Percentiles rank a stretch among this genome's conserved stretches.
Conservation (phyloP, 2,329 filamentous ascomycete species). For the Passalora sequoiae region DNA sequence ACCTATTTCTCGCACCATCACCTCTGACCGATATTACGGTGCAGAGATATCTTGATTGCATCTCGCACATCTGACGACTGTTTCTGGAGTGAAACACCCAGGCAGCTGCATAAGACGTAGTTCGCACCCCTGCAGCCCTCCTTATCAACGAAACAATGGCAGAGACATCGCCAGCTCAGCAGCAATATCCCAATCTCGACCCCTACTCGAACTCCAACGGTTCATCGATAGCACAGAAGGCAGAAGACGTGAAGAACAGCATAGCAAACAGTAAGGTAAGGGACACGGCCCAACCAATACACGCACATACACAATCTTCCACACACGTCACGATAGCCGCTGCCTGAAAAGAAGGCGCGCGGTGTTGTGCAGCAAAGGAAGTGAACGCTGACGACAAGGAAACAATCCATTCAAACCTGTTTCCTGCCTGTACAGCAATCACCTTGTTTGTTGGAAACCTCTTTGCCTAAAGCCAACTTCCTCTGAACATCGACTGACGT, state of each 20-base stretch:
- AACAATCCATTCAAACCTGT: neutral
- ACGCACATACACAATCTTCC: neutral
- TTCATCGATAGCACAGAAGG: constrained; percentile 2
- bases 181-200: constrained; percentile 33
- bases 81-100: too few relatives aligned
- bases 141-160: constrained; percentile 16
- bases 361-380: neutral
- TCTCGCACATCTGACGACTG: too few relatives aligned
- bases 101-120: too few relatives aligned
- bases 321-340: neutral
- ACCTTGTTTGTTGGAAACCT: neutral
- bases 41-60: too few relatives aligned
- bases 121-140: constrained; percentile 5
- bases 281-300: neutral
- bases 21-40: too few relatives aligned
- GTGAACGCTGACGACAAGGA: neutral
- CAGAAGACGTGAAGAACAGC: constrained; percentile 33
- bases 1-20: too few relatives aligned
- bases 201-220: constrained; percentile 23
- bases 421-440: constrained; percentile 3
- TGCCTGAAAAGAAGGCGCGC: neutral
- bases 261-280: constrained; percentile 43
- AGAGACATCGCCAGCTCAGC: constrained; percentile 19
- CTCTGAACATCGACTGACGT: constrained; percentile 15
- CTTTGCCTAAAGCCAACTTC: neutral